Conservation (phyloP, 345 rosid genomes). For the Arabidopsis arenosa region DNA sequence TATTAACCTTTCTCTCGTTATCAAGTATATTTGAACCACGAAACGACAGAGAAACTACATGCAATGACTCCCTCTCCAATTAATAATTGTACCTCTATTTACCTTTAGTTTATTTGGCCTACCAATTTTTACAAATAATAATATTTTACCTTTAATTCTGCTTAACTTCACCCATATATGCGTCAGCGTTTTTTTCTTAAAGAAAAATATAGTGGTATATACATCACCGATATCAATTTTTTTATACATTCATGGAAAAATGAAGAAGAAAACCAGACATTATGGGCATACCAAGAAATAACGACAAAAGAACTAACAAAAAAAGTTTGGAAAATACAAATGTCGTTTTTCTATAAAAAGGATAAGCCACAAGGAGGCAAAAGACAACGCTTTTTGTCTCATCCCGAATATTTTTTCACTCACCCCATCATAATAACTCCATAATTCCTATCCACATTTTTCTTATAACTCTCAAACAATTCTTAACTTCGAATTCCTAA, state of each 20-base stretch:
- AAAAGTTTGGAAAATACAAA: not conserved
- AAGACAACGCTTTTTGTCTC: slow-evolving; percentile 34
- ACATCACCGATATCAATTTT: not conserved
- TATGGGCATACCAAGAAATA: too few species aligned
- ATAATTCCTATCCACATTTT: slow-evolving; percentile 27
- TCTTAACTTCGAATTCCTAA: slow-evolving; percentile 15
- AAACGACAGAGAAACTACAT: slow-evolving; percentile 23
- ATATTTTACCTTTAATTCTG: not conserved
- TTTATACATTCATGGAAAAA: too few species aligned
- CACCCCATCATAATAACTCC: slow-evolving; percentile 23
- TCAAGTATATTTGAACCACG: not conserved
- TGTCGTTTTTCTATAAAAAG: slow-evolving; percentile 37
- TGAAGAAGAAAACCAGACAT: too few species aligned
- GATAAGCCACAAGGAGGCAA: slow-evolving; percentile 36
- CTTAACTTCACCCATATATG: not conserved
- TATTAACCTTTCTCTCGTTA: not conserved
- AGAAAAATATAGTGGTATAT: too few species aligned
- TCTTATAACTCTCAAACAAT: slow-evolving; percentile 12
- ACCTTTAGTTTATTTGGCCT: not conserved
- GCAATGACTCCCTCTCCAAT: not conserved
- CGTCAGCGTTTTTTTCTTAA: not conserved
- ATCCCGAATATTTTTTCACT: slow-evolving; percentile 10
- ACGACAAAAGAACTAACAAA: not conserved
- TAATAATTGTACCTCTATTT: not conserved
- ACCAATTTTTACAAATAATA: not conserved